phyloP scores from a whole-genome alignment of 129 eudicot genomes.

The Pittosporum tobira region DNA sequence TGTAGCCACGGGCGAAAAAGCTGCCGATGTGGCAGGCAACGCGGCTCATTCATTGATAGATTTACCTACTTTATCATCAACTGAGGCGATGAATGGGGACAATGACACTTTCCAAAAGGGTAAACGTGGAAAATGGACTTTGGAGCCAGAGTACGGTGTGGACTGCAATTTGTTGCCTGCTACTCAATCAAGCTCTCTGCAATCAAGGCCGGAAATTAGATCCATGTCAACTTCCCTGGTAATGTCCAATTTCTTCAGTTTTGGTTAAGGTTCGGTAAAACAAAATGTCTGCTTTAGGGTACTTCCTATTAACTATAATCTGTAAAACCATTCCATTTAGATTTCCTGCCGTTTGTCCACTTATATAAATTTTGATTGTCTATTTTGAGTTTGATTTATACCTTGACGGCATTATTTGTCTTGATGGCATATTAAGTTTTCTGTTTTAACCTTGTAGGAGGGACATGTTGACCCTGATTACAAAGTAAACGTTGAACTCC shows the following conservation, averaged over 20 bases:
- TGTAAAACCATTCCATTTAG: background rate
- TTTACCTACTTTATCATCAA: conserved; percentile 9
- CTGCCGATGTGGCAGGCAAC: conserved; percentile 8
- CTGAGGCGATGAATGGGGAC: conserved; percentile 18
- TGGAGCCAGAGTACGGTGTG: conserved; percentile 13
- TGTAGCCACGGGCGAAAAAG: conserved; percentile 4
- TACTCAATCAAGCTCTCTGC: conserved; percentile 12
- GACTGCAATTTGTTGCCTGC: conserved; percentile 17
- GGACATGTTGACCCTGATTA: conserved; percentile 13
- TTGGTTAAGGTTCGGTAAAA: background rate
- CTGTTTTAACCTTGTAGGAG: conserved; percentile 22
- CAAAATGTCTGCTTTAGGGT: background rate
- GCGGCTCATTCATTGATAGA: conserved; percentile 20
- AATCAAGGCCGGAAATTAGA: conserved; percentile 12
- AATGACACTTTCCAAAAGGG: conserved; percentile 1
- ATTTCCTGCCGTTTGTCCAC: background rate
- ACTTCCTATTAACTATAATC: too few relatives aligned
- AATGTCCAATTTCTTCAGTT: conserved; percentile 7
- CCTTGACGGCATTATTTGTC: background rate
- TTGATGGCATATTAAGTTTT: background rate
- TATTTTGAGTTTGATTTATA: background rate
- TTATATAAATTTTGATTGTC: background rate
- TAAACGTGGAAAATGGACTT: background rate
- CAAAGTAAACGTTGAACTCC: conserved; percentile 18
- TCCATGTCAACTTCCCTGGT: conserved; percentile 16